These are phyloP conservation scores for Paragyromitra xinjiangensis DNA, from an alignment of 495 filamentous ascomycete genomes.

Conservation along the genomic window DNA sequence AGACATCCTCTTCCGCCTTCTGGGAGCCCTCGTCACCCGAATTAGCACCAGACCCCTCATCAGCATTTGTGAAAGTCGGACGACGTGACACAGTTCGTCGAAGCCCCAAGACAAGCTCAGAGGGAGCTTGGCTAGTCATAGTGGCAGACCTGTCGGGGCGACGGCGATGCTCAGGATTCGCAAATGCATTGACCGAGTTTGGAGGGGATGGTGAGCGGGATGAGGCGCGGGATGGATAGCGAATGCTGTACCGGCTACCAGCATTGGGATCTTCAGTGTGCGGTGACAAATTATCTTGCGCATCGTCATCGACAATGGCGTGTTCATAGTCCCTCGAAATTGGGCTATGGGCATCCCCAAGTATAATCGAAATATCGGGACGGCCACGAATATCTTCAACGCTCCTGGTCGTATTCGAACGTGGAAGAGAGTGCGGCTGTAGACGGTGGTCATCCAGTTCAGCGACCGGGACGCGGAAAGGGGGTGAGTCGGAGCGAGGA, in stretches of 20 bases:
- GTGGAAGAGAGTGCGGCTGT: slow-evolving; percentile 72
- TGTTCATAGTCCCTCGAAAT: slow-evolving; percentile 78
- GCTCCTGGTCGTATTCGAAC: slow-evolving; percentile 60
- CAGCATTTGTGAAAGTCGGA: slow-evolving; percentile 64
- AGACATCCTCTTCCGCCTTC: slow-evolving; percentile 84
- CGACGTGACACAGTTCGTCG: slow-evolving; percentile 60
- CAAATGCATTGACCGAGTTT: slow-evolving; percentile 97
- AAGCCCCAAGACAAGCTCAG: slow-evolving; percentile 64
- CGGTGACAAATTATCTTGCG: slow-evolving; percentile 63
- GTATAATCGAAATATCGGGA: slow-evolving; percentile 59
- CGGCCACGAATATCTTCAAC: slow-evolving; percentile 55
- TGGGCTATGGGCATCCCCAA: slow-evolving; percentile 61
- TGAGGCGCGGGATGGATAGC: slow-evolving; percentile 65
- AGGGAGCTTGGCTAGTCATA: slow-evolving; percentile 52
- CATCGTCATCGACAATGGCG: slow-evolving; percentile 83
- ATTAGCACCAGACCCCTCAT: slow-evolving; percentile 48
- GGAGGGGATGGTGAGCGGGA: slow-evolving; percentile 80
- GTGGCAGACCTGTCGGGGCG: slow-evolving; percentile 65
- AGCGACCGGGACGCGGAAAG: slow-evolving; percentile 72
- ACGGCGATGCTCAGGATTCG: slow-evolving; percentile 70
- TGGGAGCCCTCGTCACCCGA: slow-evolving; percentile 42
- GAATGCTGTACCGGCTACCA: slow-evolving; percentile 50
- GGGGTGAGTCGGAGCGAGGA: slow-evolving; percentile 65
- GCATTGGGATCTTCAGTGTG: slow-evolving; percentile 60
- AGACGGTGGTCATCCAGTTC: slow-evolving; percentile 93